A percentile compares a stretch with the other conserved stretches of the same genome.
phyloP scores from a whole-genome alignment of 768 basidiomycete species.

The Lactarius sp. region DNA sequence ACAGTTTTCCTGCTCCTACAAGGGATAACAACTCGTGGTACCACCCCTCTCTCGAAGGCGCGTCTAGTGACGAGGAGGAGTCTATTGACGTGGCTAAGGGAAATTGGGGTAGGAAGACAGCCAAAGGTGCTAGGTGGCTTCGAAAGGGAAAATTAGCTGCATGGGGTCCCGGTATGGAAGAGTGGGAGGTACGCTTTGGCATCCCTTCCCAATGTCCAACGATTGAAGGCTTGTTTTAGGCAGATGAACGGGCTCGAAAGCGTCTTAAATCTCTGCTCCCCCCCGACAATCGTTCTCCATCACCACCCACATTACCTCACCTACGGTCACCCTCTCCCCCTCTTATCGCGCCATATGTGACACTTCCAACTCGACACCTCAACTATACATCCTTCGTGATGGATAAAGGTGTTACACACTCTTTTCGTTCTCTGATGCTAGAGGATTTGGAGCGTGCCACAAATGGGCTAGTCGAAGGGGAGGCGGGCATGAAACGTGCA shows the following conservation, averaged over 20 bases:
- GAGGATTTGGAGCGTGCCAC: slow-evolving; percentile 80
- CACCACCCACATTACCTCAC: slow-evolving; percentile 70
- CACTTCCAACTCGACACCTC: slow-evolving; percentile 61
- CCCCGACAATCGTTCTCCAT: slow-evolving; percentile 54
- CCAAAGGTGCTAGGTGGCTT: slow-evolving; percentile 75
- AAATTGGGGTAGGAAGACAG: slow-evolving; percentile 82
- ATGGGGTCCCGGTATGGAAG: slow-evolving; percentile 81
- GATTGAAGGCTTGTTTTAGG: slow-evolving; percentile 39
- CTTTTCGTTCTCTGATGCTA: slow-evolving; percentile 72
- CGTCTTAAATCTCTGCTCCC: slow-evolving; percentile 67
- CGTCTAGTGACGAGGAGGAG: slow-evolving; percentile 55
- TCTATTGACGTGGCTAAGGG: slow-evolving; percentile 46
- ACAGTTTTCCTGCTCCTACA: slow-evolving; percentile 30
- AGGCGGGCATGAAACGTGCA: slow-evolving; percentile 65
- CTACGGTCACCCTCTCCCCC: slow-evolving; percentile 77
- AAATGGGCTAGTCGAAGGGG: slow-evolving; percentile 80
- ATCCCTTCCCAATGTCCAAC: slow-evolving; percentile 16
- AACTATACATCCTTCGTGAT: slow-evolving; percentile 81
- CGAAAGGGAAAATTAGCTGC: slow-evolving; percentile 74
- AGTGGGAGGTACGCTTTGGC: slow-evolving; percentile 65
- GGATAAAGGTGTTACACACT: slow-evolving; percentile 78
- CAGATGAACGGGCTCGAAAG: slow-evolving; percentile 80
- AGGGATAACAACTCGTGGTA: slow-evolving; percentile 80
- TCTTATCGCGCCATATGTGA: slow-evolving; percentile 67
- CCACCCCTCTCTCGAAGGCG: slow-evolving; percentile 73